Evolutionary conservation across 306 rosid species (phyloP).

Genomic region (Pachyrhizus erosus): DNA sequence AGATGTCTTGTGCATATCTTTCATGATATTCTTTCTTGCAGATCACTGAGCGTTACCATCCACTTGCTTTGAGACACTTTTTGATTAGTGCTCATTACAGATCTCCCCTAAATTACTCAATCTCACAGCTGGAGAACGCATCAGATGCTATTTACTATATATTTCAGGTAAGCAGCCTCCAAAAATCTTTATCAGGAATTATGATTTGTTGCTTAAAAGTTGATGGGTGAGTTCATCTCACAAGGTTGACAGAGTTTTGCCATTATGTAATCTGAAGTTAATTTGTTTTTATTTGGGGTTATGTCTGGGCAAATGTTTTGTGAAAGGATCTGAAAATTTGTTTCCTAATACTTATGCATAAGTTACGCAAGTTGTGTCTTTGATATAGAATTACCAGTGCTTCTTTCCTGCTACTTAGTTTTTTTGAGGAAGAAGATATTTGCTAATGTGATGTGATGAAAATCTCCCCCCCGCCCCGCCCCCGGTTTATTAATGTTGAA

Average conservation of each 20-base stretch:
- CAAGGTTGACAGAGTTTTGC: conserved; percentile 20
- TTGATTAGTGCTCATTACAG: conserved; percentile 83
- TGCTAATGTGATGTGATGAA: too few species aligned
- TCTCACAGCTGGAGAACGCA: conserved; percentile 78
- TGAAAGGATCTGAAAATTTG: background rate
- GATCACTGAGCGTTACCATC: conserved; percentile 84
- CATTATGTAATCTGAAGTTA: background rate
- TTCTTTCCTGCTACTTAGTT: too few species aligned
- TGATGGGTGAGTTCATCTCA: conserved; percentile 13
- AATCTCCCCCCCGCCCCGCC: too few species aligned
- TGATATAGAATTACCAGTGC: too few species aligned
- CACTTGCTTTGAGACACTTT: conserved; percentile 89
- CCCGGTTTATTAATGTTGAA: too few species aligned
- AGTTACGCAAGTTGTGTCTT: background rate
- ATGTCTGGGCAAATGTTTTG: background rate
- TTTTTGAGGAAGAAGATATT: too few species aligned
- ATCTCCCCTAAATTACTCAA: conserved; percentile 83
- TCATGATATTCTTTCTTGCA: conserved; percentile 45
- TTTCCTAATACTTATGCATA: background rate
- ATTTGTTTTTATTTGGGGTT: conserved; percentile 16
- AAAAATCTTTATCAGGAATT: conserved; percentile 39
- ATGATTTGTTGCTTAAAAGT: conserved; percentile 34
- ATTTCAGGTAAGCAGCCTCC: conserved; percentile 65
- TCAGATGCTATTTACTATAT: conserved; percentile 86
- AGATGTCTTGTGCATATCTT: conserved; percentile 24